phyloP scores from a whole-genome alignment of 176 grass and related monocot genomes.

The Poa annua region DNA sequence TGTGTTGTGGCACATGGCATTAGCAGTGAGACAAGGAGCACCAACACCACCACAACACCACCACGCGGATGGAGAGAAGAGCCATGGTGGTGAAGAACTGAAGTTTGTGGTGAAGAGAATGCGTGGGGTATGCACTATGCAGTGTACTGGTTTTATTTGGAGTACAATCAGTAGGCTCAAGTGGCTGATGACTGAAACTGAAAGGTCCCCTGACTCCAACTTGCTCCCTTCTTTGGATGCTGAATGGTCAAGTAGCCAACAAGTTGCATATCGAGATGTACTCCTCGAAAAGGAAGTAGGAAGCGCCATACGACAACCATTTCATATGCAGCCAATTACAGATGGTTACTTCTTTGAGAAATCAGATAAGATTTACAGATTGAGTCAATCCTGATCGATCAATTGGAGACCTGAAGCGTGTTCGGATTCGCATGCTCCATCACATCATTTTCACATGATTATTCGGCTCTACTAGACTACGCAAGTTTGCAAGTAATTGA shows the following conservation, averaged over 20 bases:
- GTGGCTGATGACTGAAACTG: not conserved
- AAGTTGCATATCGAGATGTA: not conserved
- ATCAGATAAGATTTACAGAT: not conserved
- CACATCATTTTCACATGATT: not conserved
- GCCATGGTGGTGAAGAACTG: conserved; percentile 22
- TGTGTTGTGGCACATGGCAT: not conserved
- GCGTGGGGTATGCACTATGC: not conserved
- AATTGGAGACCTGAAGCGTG: not conserved
- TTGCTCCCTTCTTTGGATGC: not conserved
- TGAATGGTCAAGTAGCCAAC: not conserved
- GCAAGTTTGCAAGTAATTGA: not conserved
- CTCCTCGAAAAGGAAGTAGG: no score
- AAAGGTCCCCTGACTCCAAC: not conserved
- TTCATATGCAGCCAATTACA: not conserved
- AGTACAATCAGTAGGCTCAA: not conserved
- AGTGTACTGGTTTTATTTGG: not conserved
- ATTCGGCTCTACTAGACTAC: not conserved
- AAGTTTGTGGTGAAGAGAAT: not conserved
- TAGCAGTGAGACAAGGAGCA: not conserved
- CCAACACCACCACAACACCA: not conserved
- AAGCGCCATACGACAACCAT: not conserved
- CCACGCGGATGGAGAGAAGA: conserved; percentile 8
- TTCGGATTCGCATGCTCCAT: not conserved
- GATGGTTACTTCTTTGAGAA: not conserved
- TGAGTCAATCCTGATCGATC: not conserved